Percentiles rank a stretch among this genome's conserved stretches.
These are phyloP conservation scores for Macadamia tetraphylla DNA, from an alignment of 164 flowering plant genomes.

Conservation along the genomic window DNA sequence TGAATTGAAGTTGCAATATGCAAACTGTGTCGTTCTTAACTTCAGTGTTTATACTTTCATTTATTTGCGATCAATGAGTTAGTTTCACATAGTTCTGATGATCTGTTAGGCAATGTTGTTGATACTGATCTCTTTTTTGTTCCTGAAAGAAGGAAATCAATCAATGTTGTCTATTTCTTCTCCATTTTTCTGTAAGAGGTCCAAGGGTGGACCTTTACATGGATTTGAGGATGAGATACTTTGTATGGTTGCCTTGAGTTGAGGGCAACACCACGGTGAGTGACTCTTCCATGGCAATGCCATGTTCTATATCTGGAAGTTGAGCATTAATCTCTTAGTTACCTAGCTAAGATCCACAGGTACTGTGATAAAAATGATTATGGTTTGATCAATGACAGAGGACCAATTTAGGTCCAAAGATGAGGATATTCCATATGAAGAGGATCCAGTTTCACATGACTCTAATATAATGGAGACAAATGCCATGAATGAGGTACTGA, in stretches of 20 bases:
- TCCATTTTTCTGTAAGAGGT: constrained; percentile 40
- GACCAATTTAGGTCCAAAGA: constrained; percentile 20
- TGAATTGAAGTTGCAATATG: neutral
- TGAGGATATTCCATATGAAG: constrained; percentile 17
- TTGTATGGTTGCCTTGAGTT: constrained; percentile 68
- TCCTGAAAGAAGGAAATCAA: neutral
- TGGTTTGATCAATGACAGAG: constrained; percentile 17
- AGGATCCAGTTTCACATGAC: constrained; percentile 13
- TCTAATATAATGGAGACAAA: constrained; percentile 25
- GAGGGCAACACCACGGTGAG: constrained; percentile 75
- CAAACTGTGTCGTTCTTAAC: neutral
- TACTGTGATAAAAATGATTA: neutral
- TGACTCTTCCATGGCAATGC: neutral
- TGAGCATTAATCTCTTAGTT: neutral
- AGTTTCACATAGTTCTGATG: no score
- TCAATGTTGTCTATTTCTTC: neutral
- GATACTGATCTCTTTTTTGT: neutral
- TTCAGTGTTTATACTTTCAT: no score
- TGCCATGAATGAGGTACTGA: neutral
- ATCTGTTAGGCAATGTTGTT: no score
- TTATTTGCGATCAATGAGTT: no score
- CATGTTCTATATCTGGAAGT: neutral
- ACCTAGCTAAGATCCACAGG: neutral
- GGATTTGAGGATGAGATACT: constrained; percentile 99
- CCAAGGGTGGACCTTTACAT: constrained; percentile 71